Evolutionary conservation across 2,329 filamentous ascomycete species (phyloP), one percentile per base, ranked within the genome.

Genomic region (Periglandula ipomoeae): DNA sequence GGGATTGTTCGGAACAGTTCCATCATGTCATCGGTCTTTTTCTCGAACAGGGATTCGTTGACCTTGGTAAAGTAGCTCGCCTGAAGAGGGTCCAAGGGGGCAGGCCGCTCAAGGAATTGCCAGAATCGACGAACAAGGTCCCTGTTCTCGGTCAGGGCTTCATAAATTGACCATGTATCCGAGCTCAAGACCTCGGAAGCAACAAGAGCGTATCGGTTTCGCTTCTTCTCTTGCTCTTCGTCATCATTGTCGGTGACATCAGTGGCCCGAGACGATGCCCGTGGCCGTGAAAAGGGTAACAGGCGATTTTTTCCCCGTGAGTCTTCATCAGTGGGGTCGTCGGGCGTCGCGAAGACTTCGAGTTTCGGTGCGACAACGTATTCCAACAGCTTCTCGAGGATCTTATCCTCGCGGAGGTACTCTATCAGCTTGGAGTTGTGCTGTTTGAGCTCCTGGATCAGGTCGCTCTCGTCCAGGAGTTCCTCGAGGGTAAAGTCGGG

Each of bases 31-130:
- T 94, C 88, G 5, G 94, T 96, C 76, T 97, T 97, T 70, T 93
- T 94, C 65, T 97, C 93, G 49, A 98, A 85, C 19, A 98, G 72
- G n/a, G 89, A 87, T 70, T 98, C 93, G 66, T 97, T 97, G 62
- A 98, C 90, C 65, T 97, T 98, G 48, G 91, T 96, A 65, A 98
- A 98, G 65, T 98, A 98, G 61, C 90, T 90, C 17, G 93, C 91
- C 68, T 97, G 91, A 5, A 96, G 77, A 34, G 91, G 87, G 64
- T 97, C 91, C 48, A 98, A 78, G 3, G 91, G 88, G 10, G 88
- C 79, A n/a, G 87, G 79, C 48, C 84, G 80, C 63, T 85, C 85
- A 58, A 98, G 70, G 65, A 96, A 98, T 43, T 81, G 74, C 93
- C 93, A 98, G 66, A 98, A 97, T 56, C 85, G 80, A 59, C 82